Conservation (phyloP, 2,329 filamentous ascomycete species). For the Fusarium torreyae region DNA sequence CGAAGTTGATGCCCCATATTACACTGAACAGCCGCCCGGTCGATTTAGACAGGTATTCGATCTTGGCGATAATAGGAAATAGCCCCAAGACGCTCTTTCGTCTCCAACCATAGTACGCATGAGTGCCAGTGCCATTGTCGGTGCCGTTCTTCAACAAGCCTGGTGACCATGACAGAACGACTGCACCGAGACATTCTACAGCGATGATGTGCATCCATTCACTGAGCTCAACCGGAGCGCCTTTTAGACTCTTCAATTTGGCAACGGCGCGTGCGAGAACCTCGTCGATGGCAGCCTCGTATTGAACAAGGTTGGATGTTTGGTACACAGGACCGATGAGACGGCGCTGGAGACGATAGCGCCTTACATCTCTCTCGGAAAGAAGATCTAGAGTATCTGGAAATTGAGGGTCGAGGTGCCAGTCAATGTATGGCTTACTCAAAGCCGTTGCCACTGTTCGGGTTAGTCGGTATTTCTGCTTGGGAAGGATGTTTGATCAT, state of each 20-base stretch:
- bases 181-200: slow-evolving; percentile 66
- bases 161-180: slow-evolving; percentile 68
- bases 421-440: slow-evolving; percentile 60
- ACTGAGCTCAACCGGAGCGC: slow-evolving; percentile 62
- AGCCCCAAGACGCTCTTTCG: slow-evolving; percentile 68
- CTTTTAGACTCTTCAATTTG: slow-evolving; percentile 56
- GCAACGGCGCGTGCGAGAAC: slow-evolving; percentile 57
- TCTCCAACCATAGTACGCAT: slow-evolving; percentile 67
- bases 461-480: neutral
- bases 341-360: slow-evolving; percentile 65
- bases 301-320: slow-evolving; percentile 59
- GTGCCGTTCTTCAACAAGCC: slow-evolving; percentile 61
- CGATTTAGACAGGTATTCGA: slow-evolving; percentile 57
- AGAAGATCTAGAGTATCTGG: slow-evolving; percentile 66
- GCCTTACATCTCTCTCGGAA: slow-evolving; percentile 62
- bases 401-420: slow-evolving; percentile 54
- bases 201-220: slow-evolving; percentile 71
- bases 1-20: slow-evolving; percentile 63
- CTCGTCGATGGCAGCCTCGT: slow-evolving; percentile 59
- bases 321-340: slow-evolving; percentile 66
- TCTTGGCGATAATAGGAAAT: slow-evolving; percentile 61
- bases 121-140: slow-evolving; percentile 63
- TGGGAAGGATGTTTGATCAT: slow-evolving; percentile 34
- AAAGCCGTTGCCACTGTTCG: slow-evolving; percentile 62
- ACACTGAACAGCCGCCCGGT: slow-evolving; percentile 59